Conservation (phyloP, 768 basidiomycete species). For the Auricularia cornea region DNA sequence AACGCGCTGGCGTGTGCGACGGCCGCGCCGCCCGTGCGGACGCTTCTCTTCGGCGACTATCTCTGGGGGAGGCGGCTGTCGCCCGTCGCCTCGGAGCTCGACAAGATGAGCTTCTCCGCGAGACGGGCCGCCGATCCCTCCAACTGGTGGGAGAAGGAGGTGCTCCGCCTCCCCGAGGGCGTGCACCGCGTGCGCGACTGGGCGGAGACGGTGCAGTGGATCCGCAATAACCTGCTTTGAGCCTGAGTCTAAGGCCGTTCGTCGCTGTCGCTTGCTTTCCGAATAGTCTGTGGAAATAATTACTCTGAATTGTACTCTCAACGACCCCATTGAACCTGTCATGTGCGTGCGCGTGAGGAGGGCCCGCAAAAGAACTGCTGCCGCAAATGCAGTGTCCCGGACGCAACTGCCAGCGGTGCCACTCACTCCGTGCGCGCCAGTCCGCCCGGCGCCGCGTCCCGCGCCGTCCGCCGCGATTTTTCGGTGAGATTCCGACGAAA, state of each 20-base stretch:
- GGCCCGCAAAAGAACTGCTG: too few relatives aligned
- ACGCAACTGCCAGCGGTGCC: too few relatives aligned
- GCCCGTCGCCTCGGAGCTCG: conserved; percentile 10
- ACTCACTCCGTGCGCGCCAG: too few relatives aligned
- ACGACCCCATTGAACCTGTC: too few relatives aligned
- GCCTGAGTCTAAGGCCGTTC: not conserved
- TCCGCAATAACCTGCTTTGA: not conserved
- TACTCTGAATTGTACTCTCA: too few relatives aligned
- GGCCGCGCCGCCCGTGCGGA: conserved; percentile 41
- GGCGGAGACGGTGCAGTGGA: not conserved
- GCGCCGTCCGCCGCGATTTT: too few relatives aligned
- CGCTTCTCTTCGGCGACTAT: conserved; percentile 65
- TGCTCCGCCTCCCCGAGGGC: not conserved
- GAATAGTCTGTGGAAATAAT: too few relatives aligned
- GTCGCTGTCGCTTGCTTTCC: not conserved
- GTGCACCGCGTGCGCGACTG: not conserved
- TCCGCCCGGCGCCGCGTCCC: too few relatives aligned
- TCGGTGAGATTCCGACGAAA: too few relatives aligned
- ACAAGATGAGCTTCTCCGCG: conserved; percentile 18
- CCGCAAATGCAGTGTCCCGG: too few relatives aligned
- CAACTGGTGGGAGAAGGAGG: conserved; percentile 9
- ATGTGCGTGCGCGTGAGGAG: too few relatives aligned
- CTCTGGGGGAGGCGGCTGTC: conserved; percentile 65
- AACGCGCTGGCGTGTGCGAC: conserved; percentile 56
- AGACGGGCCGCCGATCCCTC: conserved; percentile 11